A percentile compares a stretch with the other conserved stretches of the same genome.
phyloP scores from a whole-genome alignment of 768 basidiomycete genomes.

The Leccinum aurantiacum region DNA sequence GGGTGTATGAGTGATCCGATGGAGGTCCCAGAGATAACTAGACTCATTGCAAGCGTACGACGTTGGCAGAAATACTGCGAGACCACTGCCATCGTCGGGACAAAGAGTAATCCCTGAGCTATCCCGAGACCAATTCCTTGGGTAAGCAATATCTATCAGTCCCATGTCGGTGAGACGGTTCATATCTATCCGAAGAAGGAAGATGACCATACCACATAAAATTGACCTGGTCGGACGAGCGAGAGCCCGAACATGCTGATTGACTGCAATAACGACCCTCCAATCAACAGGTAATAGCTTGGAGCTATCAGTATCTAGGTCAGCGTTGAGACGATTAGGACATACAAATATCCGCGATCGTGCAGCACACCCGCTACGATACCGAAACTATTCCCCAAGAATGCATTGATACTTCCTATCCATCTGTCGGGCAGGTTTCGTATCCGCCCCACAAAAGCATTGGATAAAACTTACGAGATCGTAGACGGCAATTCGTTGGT shows the following conservation, averaged over 20 bases:
- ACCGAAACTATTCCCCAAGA: constrained; percentile 38
- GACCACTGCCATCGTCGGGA: constrained; percentile 44
- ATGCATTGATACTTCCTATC: constrained; percentile 50
- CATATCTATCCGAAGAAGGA: neutral
- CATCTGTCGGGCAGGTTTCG: constrained; percentile 25
- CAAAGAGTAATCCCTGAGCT: constrained; percentile 44
- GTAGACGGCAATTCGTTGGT: constrained; percentile 33
- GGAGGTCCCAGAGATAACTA: constrained; percentile 40
- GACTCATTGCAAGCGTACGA: constrained; percentile 44
- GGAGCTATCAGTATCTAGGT: neutral
- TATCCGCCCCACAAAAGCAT: neutral
- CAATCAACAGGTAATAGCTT: constrained; percentile 46
- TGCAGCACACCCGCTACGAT: constrained; percentile 45
- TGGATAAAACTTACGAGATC: constrained; percentile 34
- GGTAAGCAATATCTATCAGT: constrained; percentile 44
- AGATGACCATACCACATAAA: constrained; percentile 38
- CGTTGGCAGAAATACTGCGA: constrained; percentile 21
- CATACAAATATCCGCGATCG: constrained; percentile 55
- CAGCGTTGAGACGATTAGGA: neutral
- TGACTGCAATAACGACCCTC: constrained; percentile 34
- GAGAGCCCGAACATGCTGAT: neutral
- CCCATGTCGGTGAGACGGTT: neutral
- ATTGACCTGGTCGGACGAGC: constrained; percentile 18
- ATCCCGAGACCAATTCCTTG: constrained; percentile 49
- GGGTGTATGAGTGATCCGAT: constrained; percentile 11